A percentile compares a stretch with the other conserved stretches of the same genome.
Evolutionary conservation across 768 basidiomycete genomes (phyloP).

Genomic region (Tephrocybe sp.): DNA sequence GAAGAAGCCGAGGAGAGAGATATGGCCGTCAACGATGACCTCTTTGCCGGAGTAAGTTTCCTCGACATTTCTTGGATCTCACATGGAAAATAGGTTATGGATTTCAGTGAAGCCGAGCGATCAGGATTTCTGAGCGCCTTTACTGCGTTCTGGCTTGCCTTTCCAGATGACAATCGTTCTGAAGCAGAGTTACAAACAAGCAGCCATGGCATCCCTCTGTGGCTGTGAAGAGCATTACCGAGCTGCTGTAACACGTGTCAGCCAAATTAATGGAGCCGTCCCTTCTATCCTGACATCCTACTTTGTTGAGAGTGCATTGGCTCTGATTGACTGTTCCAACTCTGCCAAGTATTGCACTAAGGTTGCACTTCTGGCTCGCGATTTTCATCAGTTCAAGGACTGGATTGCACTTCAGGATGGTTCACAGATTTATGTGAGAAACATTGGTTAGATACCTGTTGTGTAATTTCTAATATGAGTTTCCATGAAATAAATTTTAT

Average conservation of each 20-base stretch:
- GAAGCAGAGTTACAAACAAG: slow-evolving; percentile 18
- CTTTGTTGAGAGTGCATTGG: no score
- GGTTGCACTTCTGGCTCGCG: no score
- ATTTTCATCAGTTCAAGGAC: no score
- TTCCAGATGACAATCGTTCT: slow-evolving; percentile 10
- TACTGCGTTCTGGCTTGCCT: slow-evolving; percentile 15
- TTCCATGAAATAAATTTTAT: no score
- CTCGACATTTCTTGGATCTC: slow-evolving; percentile 15
- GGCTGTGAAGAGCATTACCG: slow-evolving; percentile 32
- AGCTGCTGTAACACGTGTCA: slow-evolving; percentile 23
- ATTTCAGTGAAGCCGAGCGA: slow-evolving; percentile 11
- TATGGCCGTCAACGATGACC: not conserved
- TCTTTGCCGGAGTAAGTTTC: slow-evolving; percentile 16
- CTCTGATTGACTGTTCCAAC: no score
- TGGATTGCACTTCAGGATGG: no score
- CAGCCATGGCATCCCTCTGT: slow-evolving; percentile 18
- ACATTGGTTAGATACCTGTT: no score
- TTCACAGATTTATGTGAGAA: no score
- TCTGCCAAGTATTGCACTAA: no score
- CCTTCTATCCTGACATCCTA: no score
- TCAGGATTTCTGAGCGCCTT: slow-evolving; percentile 1
- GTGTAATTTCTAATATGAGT: no score
- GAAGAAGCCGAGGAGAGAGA: slow-evolving; percentile 16
- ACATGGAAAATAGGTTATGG: slow-evolving; percentile 4
- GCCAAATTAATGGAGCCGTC: slow-evolving; percentile 23